Conservation (phyloP, 2,329 filamentous ascomycete species). For the Trichoderma simmonsii region DNA sequence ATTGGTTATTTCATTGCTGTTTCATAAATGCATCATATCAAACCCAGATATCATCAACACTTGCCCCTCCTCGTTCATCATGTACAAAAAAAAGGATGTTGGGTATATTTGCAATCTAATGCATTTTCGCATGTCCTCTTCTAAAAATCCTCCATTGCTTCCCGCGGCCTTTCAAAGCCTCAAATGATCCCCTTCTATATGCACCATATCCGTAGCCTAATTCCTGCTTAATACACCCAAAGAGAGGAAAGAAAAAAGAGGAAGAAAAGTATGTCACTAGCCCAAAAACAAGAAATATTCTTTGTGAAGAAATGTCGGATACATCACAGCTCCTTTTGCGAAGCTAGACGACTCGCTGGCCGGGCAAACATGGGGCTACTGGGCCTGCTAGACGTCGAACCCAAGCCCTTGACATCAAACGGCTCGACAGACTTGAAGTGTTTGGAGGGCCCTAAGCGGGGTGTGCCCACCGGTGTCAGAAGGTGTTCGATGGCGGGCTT, state of each 20-base stretch:
- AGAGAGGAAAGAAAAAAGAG: background rate
- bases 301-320: background rate
- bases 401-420: conserved; percentile 39
- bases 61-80: background rate
- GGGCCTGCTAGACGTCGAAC: conserved; percentile 46
- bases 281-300: background rate
- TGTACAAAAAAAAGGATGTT: background rate
- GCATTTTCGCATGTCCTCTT: background rate
- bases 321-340: conserved; percentile 22
- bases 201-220: background rate
- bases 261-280: background rate
- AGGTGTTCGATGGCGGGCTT: conserved; percentile 61
- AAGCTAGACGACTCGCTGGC: conserved; percentile 38
- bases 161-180: background rate
- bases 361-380: conserved; percentile 44
- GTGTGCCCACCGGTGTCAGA: conserved; percentile 37
- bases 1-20: background rate
- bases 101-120: background rate
- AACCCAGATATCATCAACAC: background rate
- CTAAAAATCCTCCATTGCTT: background rate
- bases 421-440: conserved; percentile 38
- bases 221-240: background rate
- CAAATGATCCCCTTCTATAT: conserved; percentile 10
- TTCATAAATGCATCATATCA: background rate
- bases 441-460: conserved; percentile 32